A percentile compares a stretch with the other conserved stretches of the same genome.
phyloP scores from a whole-genome alignment of 139 green algal genomes.

The Dunaliella primolecta region DNA sequence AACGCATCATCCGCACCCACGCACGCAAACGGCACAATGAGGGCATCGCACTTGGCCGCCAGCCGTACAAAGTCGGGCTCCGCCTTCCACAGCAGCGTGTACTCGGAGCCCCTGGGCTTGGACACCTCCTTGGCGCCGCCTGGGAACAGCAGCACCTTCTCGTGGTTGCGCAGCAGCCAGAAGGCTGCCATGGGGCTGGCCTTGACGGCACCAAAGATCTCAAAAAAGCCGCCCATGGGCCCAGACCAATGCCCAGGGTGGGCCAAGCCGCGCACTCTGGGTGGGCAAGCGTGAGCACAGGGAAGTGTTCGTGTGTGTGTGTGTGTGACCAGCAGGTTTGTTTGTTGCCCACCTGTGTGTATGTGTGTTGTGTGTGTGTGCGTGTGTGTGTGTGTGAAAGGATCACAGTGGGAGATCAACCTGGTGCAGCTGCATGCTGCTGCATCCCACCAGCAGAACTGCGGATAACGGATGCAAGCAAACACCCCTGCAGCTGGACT shows the following conservation, averaged over 20 bases:
- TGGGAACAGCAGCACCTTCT: constrained; percentile 61
- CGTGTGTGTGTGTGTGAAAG: background rate
- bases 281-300: background rate
- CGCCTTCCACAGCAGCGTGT: constrained; percentile 75
- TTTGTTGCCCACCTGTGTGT: background rate
- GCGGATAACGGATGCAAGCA: too few species aligned
- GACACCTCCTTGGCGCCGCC: constrained; percentile 37
- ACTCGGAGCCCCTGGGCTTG: constrained; percentile 59
- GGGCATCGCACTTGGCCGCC: constrained; percentile 57
- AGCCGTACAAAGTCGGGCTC: constrained; percentile 78
- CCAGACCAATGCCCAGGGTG: constrained; percentile 52
- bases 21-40: constrained; percentile 76
- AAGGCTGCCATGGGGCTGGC: constrained; percentile 66
- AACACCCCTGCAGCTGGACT: too few species aligned
- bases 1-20: constrained; percentile 71
- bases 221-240: constrained; percentile 53
- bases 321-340: too few species aligned
- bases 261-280: constrained; percentile 60
- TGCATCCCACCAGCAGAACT: too few species aligned
- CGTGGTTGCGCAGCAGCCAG: constrained; percentile 51
- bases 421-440: too few species aligned
- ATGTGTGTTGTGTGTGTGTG: background rate
- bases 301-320: background rate
- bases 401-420: too few species aligned
- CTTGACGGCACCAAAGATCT: constrained; percentile 69